Evolutionary conservation across 306 rosid species (phyloP).

Genomic region (Citrullus amarus): DNA sequence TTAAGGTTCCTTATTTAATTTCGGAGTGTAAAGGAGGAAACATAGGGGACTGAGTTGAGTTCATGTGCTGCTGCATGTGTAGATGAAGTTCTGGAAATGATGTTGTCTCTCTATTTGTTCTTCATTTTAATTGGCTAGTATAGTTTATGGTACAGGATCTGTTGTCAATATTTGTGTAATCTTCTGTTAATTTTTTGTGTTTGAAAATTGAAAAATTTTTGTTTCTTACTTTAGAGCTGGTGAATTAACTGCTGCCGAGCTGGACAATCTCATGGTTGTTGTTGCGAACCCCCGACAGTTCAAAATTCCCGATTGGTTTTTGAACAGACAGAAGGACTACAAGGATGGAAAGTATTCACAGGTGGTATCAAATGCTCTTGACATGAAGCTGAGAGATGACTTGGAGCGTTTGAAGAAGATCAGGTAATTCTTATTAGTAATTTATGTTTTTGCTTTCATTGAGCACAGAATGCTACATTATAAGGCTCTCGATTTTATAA

Average conservation of each 20-base stretch:
- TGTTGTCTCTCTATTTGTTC: too few species aligned
- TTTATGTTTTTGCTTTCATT: background rate
- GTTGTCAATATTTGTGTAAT: background rate
- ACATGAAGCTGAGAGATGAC: conserved; percentile 82
- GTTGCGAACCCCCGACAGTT: conserved; percentile 58
- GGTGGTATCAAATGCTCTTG: conserved; percentile 63
- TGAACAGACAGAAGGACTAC: conserved; percentile 71
- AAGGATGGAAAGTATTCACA: conserved; percentile 67
- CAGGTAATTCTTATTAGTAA: conserved; percentile 26
- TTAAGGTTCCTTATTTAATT: background rate
- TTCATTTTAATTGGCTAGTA: too few species aligned
- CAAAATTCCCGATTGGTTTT: conserved; percentile 73
- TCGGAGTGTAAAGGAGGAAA: background rate
- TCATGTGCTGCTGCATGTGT: background rate
- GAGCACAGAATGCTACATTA: background rate
- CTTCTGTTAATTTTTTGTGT: background rate
- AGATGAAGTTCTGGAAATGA: background rate
- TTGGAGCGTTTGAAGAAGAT: conserved; percentile 87
- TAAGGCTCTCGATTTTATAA: background rate
- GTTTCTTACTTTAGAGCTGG: conserved; percentile 38
- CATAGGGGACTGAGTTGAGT: background rate
- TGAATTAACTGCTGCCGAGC: conserved; percentile 44
- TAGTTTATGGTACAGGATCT: too few species aligned
- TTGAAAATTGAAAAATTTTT: background rate
- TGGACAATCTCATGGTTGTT: conserved; percentile 47